Conservation (phyloP, 768 basidiomycete species). For the Cystofilobasidium bisporidii region DNA sequence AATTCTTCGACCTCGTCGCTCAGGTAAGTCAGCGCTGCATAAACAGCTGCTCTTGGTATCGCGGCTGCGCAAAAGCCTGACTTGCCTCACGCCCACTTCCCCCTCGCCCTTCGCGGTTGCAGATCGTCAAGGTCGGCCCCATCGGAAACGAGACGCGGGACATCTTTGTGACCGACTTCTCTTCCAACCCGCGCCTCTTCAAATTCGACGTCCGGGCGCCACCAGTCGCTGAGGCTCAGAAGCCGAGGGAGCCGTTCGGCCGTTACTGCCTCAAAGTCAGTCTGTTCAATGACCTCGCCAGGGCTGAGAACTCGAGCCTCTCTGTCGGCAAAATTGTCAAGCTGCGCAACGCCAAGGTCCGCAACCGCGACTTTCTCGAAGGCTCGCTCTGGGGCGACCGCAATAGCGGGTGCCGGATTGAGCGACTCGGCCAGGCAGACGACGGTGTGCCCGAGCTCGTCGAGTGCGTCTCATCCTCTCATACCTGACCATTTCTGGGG, state of each 20-base stretch:
- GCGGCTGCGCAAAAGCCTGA: background rate
- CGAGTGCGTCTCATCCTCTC: background rate
- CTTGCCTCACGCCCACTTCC: background rate
- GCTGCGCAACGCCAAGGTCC: conserved; percentile 4
- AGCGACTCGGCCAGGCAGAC: background rate
- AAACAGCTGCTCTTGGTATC: background rate
- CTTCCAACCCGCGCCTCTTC: background rate
- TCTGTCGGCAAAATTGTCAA: background rate
- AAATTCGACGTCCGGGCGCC: background rate
- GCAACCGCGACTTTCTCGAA: background rate
- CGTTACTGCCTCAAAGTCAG: background rate
- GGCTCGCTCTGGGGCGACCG: conserved; percentile 1
- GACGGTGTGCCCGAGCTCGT: background rate
- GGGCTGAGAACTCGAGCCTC: background rate
- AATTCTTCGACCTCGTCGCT: conserved; percentile 4
- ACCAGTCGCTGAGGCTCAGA: background rate
- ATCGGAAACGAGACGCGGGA: background rate
- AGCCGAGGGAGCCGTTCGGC: background rate
- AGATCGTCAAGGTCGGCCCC: conserved; percentile 5
- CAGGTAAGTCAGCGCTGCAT: background rate
- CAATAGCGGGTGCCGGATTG: background rate
- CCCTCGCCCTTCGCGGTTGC: background rate
- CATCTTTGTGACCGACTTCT: conserved; percentile 4
- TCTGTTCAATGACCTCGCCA: background rate
- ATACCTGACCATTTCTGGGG: no score